Base-by-base conservation (phyloP, 2,329 filamentous ascomycete genomes). In the Huntiella omanensis region DNA sequence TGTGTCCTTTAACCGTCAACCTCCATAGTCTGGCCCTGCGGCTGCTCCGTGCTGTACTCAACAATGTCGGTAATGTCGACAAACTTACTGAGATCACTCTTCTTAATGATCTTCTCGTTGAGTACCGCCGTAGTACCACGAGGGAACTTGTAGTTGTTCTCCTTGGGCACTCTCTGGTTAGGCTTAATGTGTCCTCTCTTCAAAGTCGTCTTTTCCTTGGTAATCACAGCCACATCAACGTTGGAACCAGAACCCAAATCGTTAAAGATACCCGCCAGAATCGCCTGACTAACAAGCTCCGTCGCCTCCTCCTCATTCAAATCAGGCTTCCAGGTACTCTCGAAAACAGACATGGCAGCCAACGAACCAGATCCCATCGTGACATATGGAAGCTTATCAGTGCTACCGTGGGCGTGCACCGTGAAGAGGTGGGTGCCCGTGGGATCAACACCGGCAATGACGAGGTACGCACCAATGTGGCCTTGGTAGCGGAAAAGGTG, bases 401-500 rank as follows among this genome's bases (percentile, higher is more conserved):
- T 98, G 58, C 82, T 91, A 54, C 92, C 91, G 70, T 98, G 92
- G 50, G 91, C 91, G 66, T 98, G 91, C 38, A 98, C 91, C 53
- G 92, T 98, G 71, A 93, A 98, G 52, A 98, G 80, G 57, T 94
- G 86, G 40, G 81, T 77, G 57, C 91, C 91, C 1, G 91, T 98
- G 33, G 92, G 88, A 62, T 98, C 91, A 59, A 92, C 87, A 54
- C 91, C 91, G 34, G 91, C 91, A 49, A 98, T 84, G 54, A 98
- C 91, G 49, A 98, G 80, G 65, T 98, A 98, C 53, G 91, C 91
- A 55, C 92, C 91, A 55, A 98, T 94, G 68, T 98, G 75, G 55
- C 91, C 91, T 64, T 98, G 91, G 71, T 98, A 84, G 57, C 83
- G 80, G 81, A 98, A 98, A 52, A 98, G 83, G 64, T 98, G 91